phyloP scores from a whole-genome alignment of 2,329 filamentous ascomycete genomes.

The Monilinia fructigena region DNA sequence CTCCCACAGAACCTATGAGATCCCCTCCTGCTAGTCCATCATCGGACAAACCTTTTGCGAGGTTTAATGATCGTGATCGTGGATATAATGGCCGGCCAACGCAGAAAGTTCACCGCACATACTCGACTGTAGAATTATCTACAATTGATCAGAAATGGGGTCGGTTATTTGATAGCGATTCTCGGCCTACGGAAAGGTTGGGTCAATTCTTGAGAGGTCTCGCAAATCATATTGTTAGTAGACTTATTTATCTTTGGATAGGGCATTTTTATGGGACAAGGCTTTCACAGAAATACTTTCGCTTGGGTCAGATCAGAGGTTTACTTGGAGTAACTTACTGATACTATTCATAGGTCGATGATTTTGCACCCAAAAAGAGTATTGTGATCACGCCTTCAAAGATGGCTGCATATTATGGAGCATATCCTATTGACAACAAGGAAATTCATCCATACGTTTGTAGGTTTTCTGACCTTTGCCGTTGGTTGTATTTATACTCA shows the following conservation, averaged over 20 bases:
- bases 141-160: conserved; percentile 75
- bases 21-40: conserved; percentile 40
- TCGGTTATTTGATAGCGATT: conserved; percentile 66
- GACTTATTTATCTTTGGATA: background rate
- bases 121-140: conserved; percentile 48
- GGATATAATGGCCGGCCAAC: conserved; percentile 11
- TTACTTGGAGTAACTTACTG: conserved; percentile 3
- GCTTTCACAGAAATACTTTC: conserved; percentile 2
- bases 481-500: conserved; percentile 25
- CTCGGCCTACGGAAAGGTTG: conserved; percentile 65
- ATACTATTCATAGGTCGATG: conserved; percentile 56
- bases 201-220: conserved; percentile 71
- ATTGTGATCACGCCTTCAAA: conserved; percentile 75
- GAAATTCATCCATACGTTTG: conserved; percentile 70
- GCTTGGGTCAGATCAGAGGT: background rate
- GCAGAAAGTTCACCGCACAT: conserved; percentile 29
- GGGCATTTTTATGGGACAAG: background rate
- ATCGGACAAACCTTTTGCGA: conserved; percentile 36
- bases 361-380: conserved; percentile 64
- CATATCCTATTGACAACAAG: conserved; percentile 55
- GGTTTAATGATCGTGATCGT: conserved; percentile 30
- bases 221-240: conserved; percentile 67
- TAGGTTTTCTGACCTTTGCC: conserved; percentile 42
- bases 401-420: conserved; percentile 70
- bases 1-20: conserved; percentile 34